Percentiles rank a stretch among this genome's conserved stretches.
Evolutionary conservation across 805 yeast species (phyloP).

Genomic region (Clavispora vitiphila): DNA sequence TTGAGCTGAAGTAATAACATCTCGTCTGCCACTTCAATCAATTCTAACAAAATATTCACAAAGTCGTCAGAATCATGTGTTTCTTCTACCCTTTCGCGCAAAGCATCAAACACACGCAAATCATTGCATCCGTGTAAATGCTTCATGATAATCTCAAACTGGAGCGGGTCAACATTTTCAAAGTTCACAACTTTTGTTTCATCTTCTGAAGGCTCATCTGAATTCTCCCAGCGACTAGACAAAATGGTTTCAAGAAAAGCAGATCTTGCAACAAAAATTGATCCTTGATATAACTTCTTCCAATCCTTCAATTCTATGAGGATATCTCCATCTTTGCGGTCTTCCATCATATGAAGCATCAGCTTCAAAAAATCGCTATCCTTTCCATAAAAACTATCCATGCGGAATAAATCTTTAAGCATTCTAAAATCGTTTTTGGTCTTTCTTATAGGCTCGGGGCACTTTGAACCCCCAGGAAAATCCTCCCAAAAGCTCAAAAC

Average conservation of each 20-base stretch:
- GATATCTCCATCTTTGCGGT: constrained; percentile 33
- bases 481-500: constrained; percentile 44
- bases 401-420: constrained; percentile 14
- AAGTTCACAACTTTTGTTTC: constrained; percentile 32
- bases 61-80: constrained; percentile 33
- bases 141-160: constrained; percentile 46
- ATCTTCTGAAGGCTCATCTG: not conserved
- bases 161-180: constrained; percentile 33
- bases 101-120: constrained; percentile 31
- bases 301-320: constrained; percentile 45
- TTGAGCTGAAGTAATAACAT: constrained; percentile 56
- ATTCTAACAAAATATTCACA: constrained; percentile 49
- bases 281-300: constrained; percentile 42
- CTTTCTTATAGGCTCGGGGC: constrained; percentile 25
- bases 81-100: constrained; percentile 6
- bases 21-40: constrained; percentile 60
- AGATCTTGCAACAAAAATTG: constrained; percentile 51
- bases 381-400: constrained; percentile 11
- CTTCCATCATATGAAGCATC: constrained; percentile 9
- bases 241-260: constrained; percentile 60
- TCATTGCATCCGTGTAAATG: constrained; percentile 55
- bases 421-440: constrained; percentile 25
- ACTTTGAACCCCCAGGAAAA: constrained; percentile 19
- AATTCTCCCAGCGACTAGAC: constrained; percentile 47
- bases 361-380: constrained; percentile 6